phyloP scores from a whole-genome alignment of 352 stramenopile genomes.

The Pythium plurisporium region DNA sequence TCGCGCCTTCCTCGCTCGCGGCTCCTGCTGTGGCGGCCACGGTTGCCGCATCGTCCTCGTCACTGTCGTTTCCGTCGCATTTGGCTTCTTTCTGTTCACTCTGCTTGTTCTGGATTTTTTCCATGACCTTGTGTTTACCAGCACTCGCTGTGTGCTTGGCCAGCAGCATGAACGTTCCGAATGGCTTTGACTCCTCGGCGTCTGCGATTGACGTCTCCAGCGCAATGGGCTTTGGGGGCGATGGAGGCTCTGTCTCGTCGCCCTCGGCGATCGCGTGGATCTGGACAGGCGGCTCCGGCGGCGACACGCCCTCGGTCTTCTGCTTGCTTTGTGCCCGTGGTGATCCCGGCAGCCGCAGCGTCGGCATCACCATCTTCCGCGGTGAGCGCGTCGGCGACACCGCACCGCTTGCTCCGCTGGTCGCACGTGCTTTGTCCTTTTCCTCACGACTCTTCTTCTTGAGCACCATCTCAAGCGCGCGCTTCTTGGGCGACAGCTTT shows the following conservation, averaged over 20 bases:
- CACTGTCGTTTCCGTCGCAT: neutral
- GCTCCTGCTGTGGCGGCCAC: neutral
- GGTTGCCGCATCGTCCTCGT: constrained; percentile 1
- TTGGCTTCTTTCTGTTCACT: neutral
- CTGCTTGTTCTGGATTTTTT: constrained; percentile 33
- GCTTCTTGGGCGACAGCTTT: constrained; percentile 64
- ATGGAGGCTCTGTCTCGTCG: constrained; percentile 9
- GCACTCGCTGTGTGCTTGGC: constrained; percentile 26
- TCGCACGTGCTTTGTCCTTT: neutral
- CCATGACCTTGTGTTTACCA: constrained; percentile 37
- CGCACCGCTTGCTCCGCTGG: neutral
- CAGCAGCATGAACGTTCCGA: constrained; percentile 43
- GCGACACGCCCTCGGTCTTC: neutral
- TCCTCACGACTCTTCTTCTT: constrained; percentile 64
- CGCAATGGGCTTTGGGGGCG: constrained; percentile 5
- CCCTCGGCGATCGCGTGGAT: constrained; percentile 11
- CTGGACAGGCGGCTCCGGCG: neutral
- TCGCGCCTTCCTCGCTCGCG: neutral
- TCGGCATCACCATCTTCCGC: constrained; percentile 17
- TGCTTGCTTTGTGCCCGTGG: constrained; percentile 4
- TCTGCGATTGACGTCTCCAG: neutral
- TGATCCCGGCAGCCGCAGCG: constrained; percentile 12
- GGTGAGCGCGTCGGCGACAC: neutral
- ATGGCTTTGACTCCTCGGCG: constrained; percentile 10
- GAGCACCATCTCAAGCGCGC: constrained; percentile 49